Evolutionary conservation across 1,284 basidiomycete genomes (phyloP), one percentile per base, ranked within the genome.

Genomic region (Jaminaea rosea): DNA sequence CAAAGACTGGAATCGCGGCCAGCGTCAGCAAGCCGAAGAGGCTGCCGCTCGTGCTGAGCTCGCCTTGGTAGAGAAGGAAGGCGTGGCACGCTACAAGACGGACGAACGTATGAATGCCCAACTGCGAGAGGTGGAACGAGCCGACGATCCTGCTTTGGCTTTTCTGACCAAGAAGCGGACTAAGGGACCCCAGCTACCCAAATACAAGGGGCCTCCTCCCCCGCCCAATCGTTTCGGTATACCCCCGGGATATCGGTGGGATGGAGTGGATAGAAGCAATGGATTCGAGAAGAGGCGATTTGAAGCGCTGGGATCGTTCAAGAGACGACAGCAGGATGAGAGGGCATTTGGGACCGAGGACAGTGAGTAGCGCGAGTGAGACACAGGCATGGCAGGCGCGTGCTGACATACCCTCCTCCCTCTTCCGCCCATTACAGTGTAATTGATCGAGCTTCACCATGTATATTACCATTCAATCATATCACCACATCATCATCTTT

Each of bases 211-310:
- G 7, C 87, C 90, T 0, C 81, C 84, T 1, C 90, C 88, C 1
- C 85, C 90, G 15, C 90, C 92, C 7, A 98, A 99, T 77, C 83
- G 93, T 8, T 98, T 93, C 75, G 85, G 85, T 23, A 96, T 99
- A 60, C 84, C 82, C 51, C 94, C 93, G 10, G 93, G 93, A 0
- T 92, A 92, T 72, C 80, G 93, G 63, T 98, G 92, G 93, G 93
- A 97, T 47, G 73, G 74, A 1, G 74, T 75, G 4, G 72, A 75
- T 47, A 82, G 92, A 52, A 83, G 89, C 1, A 98, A 85, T 60
- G 93, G 93, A 1, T 97, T 93, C 61, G 93, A 98, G 77, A 88
- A 86, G 78, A 90, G 89, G 64, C 78, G 62, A 5, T 60, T 73
- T 45, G 37, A 55, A 21, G 81, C 80, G 49, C 26, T 24, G 17